These are phyloP conservation scores for Elongisporangium undulatum DNA, from an alignment of 352 stramenopile genomes.

Conservation along the genomic window DNA sequence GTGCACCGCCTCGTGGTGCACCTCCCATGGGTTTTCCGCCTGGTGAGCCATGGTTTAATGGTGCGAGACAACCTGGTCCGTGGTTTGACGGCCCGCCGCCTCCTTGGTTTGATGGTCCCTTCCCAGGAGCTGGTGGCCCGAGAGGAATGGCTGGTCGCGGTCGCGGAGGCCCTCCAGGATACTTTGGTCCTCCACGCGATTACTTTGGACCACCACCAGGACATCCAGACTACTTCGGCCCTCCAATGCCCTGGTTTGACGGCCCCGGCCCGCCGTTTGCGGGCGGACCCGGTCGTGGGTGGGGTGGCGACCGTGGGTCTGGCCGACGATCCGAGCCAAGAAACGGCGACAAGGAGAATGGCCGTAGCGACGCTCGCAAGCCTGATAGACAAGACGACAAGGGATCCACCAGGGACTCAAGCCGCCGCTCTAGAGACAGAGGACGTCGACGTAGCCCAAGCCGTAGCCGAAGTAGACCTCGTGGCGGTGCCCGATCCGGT, in stretches of 20 bases:
- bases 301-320: constrained; percentile 34
- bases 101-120: constrained; percentile 80
- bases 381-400: constrained; percentile 26
- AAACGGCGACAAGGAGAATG: constrained; percentile 27
- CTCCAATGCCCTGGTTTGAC: constrained; percentile 67
- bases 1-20: constrained; percentile 27
- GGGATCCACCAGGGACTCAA: neutral
- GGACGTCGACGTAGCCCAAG: constrained; percentile 15
- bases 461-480: constrained; percentile 36
- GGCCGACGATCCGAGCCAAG: constrained; percentile 14
- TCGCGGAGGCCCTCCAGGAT: constrained; percentile 54
- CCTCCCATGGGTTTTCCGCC: constrained; percentile 56
- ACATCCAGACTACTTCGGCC: constrained; percentile 75
- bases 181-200: constrained; percentile 66
- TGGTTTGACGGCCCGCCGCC: constrained; percentile 72
- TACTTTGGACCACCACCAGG: constrained; percentile 71
- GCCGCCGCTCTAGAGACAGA: constrained; percentile 1
- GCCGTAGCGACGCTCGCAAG: constrained; percentile 13
- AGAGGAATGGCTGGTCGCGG: constrained; percentile 37
- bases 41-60: constrained; percentile 69
- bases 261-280: constrained; percentile 46
- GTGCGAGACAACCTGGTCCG: constrained; percentile 50
- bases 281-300: constrained; percentile 15
- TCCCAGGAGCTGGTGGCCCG: constrained; percentile 37
- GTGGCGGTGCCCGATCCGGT: constrained; percentile 12